Evolutionary conservation across 2,329 filamentous ascomycete genomes (phyloP).

Genomic region (Colletotrichum salicis): DNA sequence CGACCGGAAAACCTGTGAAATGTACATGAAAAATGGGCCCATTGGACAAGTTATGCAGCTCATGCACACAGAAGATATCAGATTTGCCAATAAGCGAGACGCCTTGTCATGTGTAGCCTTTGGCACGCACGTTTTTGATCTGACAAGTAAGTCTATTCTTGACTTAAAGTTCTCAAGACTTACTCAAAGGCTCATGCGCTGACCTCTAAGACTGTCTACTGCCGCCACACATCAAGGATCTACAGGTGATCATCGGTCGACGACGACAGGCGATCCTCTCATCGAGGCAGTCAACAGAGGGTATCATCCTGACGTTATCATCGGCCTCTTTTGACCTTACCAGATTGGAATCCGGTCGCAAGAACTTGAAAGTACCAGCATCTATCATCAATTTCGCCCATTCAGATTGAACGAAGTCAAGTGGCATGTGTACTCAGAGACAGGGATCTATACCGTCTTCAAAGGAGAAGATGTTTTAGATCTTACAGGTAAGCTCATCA

Average conservation of each 20-base stretch:
- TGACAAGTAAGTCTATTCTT: not conserved
- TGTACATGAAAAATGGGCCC: not conserved
- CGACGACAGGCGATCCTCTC: not conserved
- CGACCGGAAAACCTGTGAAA: not conserved
- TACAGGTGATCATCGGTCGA: not conserved
- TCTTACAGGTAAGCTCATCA: not conserved
- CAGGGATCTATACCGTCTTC: constrained; percentile 2
- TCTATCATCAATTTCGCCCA: not conserved
- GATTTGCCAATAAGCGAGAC: not conserved
- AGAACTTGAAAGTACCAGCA: no score
- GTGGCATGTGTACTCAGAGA: not conserved
- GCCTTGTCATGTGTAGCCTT: not conserved
- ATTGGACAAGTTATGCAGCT: not conserved
- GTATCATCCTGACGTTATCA: not conserved
- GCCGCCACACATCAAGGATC: not conserved
- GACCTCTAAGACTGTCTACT: not conserved
- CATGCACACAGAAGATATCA: not conserved
- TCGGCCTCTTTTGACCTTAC: not conserved
- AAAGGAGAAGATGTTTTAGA: not conserved
- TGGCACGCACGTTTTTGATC: not conserved
- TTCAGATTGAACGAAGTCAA: constrained; percentile 8
- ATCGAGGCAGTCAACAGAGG: not conserved
- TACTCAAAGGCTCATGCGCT: not conserved
- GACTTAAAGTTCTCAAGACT: not conserved
- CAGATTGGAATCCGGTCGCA: not conserved